Percentiles rank a stretch among this genome's conserved stretches.
Conservation (phyloP, 768 basidiomycete genomes). For the Russula brevipes region DNA sequence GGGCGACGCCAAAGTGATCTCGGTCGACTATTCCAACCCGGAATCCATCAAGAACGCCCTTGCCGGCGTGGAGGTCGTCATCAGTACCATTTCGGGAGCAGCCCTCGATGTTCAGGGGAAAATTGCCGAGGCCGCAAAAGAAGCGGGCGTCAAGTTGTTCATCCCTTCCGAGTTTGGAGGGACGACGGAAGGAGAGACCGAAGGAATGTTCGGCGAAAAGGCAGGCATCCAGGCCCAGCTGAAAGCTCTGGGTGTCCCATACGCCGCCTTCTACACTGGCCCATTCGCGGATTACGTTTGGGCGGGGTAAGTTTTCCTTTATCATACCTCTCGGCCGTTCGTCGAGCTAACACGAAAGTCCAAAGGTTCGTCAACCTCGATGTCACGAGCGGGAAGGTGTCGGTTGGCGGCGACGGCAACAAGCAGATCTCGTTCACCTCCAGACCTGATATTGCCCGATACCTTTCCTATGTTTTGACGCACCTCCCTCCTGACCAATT, state of each 20-base stretch:
- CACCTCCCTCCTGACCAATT: constrained; percentile 15
- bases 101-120: constrained; percentile 19
- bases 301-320: constrained; percentile 1
- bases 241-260: constrained; percentile 16
- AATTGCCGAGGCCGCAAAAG: constrained; percentile 27
- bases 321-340: not conserved
- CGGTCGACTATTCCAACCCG: constrained; percentile 19
- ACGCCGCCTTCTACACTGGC: constrained; percentile 24
- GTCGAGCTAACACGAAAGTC: not conserved
- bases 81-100: constrained; percentile 16
- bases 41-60: constrained; percentile 17
- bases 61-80: constrained; percentile 16
- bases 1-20: constrained; percentile 5
- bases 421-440: constrained; percentile 20
- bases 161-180: constrained; percentile 32
- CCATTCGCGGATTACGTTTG: constrained; percentile 17
- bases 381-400: constrained; percentile 19
- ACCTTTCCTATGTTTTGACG: constrained; percentile 24
- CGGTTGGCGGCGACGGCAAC: constrained; percentile 22
- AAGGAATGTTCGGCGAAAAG: constrained; percentile 13
- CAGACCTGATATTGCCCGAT: constrained; percentile 26
- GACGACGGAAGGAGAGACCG: constrained; percentile 14
- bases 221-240: constrained; percentile 1
- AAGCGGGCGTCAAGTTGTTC: constrained; percentile 31
- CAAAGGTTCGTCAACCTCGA: constrained; percentile 16